Base-by-base conservation (phyloP, 1,139 yeast species). In the Pichia norvegensis region DNA sequence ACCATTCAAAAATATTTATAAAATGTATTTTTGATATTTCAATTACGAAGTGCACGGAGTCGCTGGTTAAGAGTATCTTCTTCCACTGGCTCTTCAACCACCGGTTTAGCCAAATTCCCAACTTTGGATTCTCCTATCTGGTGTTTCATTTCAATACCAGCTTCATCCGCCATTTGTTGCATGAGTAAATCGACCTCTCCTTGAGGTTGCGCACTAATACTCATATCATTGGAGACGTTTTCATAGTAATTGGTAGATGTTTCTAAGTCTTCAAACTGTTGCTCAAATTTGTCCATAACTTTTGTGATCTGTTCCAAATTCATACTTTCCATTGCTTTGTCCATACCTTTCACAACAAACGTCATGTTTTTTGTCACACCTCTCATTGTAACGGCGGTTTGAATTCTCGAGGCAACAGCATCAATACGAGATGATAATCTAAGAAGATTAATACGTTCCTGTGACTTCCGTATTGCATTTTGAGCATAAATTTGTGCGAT, bases 351-450 rank as follows among this genome's bases (percentile, higher is more conserved):
- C 44, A 94, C 94, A 10, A 92, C 97, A 49, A 78, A 81, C 4
- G 94, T 78, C 97, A 94, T 92, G 57, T 88, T 90, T 0, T 94
- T 92, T 0, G 96, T 86, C 7, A 92, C 96, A 43, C 85, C 78
- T 55, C 95, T 74, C 98, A 92, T 92, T 0, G 97, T 90, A 5
- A 90, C 97, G 0, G 98, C 97, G 0, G 98, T 94, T 59, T 92
- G 97, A 2, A 94, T 95, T 49, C 98, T 69, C 10, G 95, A 83
- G 0, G 97, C 95, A 27, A 94, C 98, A 0, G 97, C 94, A 64
- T 94, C 99, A 31, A 94, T 86, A 47, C 97, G 68, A 0, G 95
- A 85, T 0, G 97, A 85, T 50, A 94, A 70, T 54, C 94, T 74
- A 46, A 94, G 70, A 51, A 94, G 67, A 60, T 85, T 92, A 40